Conservation (phyloP, 2,329 filamentous ascomycete species). For the Massarina eburnea region DNA sequence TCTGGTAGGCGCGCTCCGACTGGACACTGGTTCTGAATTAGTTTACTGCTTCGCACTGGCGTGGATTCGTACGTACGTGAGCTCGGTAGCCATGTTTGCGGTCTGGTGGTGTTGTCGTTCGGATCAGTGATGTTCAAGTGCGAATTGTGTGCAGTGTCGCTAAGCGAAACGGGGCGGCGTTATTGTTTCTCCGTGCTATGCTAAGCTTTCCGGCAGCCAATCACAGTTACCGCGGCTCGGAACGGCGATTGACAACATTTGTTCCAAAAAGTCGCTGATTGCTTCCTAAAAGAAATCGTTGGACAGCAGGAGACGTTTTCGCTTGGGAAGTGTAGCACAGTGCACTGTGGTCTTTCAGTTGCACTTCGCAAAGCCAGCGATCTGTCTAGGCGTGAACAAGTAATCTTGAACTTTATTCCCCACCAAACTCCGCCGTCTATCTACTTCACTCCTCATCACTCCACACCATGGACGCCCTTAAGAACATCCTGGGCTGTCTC, state of each 20-base stretch:
- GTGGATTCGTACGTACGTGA: conserved; percentile 38
- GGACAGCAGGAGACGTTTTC: no score
- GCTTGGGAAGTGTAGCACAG: no score
- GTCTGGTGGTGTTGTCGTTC: conserved; percentile 40
- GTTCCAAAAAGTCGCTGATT: no score
- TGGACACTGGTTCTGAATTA: conserved; percentile 78
- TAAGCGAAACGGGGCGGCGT: conserved; percentile 13
- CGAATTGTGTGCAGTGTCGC: conserved; percentile 19
- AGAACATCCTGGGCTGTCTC: conserved; percentile 23
- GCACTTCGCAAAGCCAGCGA: no score
- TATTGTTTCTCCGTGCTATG: conserved; percentile 8
- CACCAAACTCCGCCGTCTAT: neutral
- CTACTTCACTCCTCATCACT: neutral
- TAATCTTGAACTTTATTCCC: neutral
- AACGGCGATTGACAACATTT: neutral
- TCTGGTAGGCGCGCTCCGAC: conserved; percentile 99
- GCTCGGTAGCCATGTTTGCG: conserved; percentile 49
- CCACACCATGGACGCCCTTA: conserved; percentile 18
- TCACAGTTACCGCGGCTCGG: conserved; percentile 4
- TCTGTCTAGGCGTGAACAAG: no score
- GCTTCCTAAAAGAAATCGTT: no score
- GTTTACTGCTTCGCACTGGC: conserved; percentile 13
- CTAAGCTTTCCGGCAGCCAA: conserved; percentile 3
- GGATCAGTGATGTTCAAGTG: conserved; percentile 18
- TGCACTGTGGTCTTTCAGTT: no score